Conservation (phyloP, 345 rosid genomes). For the Sonneratia alba region DNA sequence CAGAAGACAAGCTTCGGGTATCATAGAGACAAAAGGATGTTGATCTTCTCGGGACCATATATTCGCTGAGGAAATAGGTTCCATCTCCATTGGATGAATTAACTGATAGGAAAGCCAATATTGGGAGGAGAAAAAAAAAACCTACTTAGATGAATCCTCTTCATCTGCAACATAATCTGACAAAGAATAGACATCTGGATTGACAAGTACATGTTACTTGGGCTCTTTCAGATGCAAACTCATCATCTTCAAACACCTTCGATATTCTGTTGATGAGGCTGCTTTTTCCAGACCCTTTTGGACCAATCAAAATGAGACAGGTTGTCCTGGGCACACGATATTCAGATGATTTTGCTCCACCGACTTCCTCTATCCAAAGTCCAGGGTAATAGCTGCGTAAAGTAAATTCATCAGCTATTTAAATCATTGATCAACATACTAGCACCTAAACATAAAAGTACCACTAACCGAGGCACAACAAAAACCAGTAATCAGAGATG, state of each 20-base stretch:
- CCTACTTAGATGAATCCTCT: background rate
- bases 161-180: background rate
- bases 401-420: background rate
- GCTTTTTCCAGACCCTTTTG: conserved; percentile 82
- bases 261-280: conserved; percentile 67
- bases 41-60: conserved; percentile 57
- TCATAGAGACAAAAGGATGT: conserved; percentile 61
- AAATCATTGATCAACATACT: no score
- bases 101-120: conserved; percentile 25
- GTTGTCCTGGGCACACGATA: conserved; percentile 47
- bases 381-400: conserved; percentile 55
- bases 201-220: conserved; percentile 63
- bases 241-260: conserved; percentile 47
- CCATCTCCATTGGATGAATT: conserved; percentile 42
- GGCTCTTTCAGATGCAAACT: conserved; percentile 53
- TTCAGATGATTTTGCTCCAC: conserved; percentile 18
- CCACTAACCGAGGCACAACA: background rate
- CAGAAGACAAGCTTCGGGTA: conserved; percentile 44
- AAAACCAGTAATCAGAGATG: background rate
- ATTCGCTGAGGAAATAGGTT: conserved; percentile 61
- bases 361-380: conserved; percentile 41
- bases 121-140: background rate
- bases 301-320: conserved; percentile 58
- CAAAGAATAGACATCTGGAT: background rate
- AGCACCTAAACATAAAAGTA: background rate